Base-by-base conservation (phyloP, 345 rosid species). In the Camelina sativa region DNA sequence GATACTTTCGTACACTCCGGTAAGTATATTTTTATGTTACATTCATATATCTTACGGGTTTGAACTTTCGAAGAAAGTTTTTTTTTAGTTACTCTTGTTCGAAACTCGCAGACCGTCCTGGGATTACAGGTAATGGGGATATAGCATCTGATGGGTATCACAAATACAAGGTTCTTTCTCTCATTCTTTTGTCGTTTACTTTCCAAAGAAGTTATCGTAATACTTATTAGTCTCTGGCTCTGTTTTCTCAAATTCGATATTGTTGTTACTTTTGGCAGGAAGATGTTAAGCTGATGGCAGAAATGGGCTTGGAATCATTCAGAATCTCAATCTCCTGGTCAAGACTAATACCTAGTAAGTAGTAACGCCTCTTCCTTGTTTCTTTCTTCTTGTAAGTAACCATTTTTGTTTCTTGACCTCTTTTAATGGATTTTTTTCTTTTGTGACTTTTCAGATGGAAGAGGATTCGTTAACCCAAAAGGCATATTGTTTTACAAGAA, bases 261-360 rank as follows among this genome's bases (percentile, higher is more conserved):
- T 11, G 7, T 30, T 68, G 38, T 67, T 23, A 17, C 65, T 25
- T 23, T 55, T 6, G 47, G 72, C 79, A 89, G 93, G 91, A 92
- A 81, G 97, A 92, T 81, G 96, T 90, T 32, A 82, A 82, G 75
- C 82, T 92, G 25, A 90, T 92, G 96, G 87, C 48, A 51, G 83
- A 84, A 23, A 83, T 80, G 37, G 89, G 91, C 7, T 81, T 89
- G 58, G 87, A 86, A 55, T 84, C 92, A 69, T 92, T 85, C 56
- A 88, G 89, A 82, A 87, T 87, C 77, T 92, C 96, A 19, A 90
- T 92, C 79, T 92, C 96, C 11, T 90, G 92, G 96, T 69, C 96
- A 8, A 88, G 97, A 50, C 91, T 92, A 8, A 88, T 92, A 47
- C 97, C 90, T 25, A 25, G 28, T 25, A 25, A 25, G 28, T 25